A percentile compares a stretch with the other conserved stretches of the same genome.
Evolutionary conservation across 2,329 filamentous ascomycete genomes (phyloP).

Genomic region (Alternaria conjuncta): DNA sequence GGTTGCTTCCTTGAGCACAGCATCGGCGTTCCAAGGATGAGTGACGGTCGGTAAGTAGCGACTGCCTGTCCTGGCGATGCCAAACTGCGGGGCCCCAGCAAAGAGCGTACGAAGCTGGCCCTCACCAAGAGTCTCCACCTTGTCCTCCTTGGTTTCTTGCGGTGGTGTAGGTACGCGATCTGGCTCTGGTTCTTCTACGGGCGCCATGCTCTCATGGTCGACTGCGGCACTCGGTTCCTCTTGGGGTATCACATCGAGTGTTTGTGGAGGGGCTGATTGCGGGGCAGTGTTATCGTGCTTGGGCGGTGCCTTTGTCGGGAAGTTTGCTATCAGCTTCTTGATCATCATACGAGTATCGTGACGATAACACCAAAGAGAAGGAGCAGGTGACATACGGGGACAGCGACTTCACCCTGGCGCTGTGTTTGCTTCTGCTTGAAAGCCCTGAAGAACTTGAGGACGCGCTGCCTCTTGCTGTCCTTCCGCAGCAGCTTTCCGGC

Average conservation of each 20-base stretch:
- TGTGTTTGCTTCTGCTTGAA: constrained; percentile 33
- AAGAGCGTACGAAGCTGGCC: constrained; percentile 72
- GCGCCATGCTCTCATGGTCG: constrained; percentile 16
- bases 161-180: constrained; percentile 18
- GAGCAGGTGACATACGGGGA: constrained; percentile 19
- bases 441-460: constrained; percentile 40
- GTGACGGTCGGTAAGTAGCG: constrained; percentile 68
- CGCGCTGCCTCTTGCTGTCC: constrained; percentile 39
- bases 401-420: constrained; percentile 23
- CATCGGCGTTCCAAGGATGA: constrained; percentile 69
- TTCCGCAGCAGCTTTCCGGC: constrained; percentile 30
- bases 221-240: constrained; percentile 17
- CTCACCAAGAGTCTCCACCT: constrained; percentile 44
- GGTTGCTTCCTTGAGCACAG: constrained; percentile 67
- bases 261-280: constrained; percentile 24
- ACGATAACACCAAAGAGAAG: not conserved
- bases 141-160: constrained; percentile 20
- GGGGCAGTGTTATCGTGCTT: constrained; percentile 9
- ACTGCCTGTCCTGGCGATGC: constrained; percentile 65
- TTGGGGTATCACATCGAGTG: constrained; percentile 8
- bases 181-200: constrained; percentile 15
- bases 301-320: constrained; percentile 23
- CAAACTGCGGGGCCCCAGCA: constrained; percentile 77
- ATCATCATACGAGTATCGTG: constrained; percentile 3
- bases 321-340: constrained; percentile 25